Conservation (phyloP, 805 yeast species). For the Clavispora fructus region DNA sequence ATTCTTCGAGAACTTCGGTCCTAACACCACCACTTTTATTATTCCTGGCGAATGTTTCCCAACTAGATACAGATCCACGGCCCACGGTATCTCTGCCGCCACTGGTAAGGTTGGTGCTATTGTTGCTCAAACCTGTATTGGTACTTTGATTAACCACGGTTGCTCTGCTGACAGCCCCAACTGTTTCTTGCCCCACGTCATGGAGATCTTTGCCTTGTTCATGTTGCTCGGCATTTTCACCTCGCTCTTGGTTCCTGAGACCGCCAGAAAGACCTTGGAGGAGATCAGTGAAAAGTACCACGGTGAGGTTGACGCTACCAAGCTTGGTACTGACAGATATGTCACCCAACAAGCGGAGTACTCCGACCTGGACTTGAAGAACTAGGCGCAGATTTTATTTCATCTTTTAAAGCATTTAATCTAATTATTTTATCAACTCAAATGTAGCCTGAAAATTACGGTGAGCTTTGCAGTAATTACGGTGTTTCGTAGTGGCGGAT, state of each 20-base stretch:
- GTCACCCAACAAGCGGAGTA: slow-evolving; percentile 28
- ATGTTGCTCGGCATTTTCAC: slow-evolving; percentile 75
- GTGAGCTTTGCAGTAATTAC: no score
- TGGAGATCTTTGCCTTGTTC: slow-evolving; percentile 90
- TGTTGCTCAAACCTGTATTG: slow-evolving; percentile 81
- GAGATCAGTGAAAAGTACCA: slow-evolving; percentile 76
- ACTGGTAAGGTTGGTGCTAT: slow-evolving; percentile 90
- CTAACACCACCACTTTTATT: slow-evolving; percentile 87
- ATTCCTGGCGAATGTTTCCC: slow-evolving; percentile 92
- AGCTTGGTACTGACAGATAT: slow-evolving; percentile 36
- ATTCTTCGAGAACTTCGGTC: slow-evolving; percentile 89
- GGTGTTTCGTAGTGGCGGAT: no score
- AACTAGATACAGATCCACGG: slow-evolving; percentile 92
- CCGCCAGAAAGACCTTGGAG: slow-evolving; percentile 87
- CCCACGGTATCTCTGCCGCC: slow-evolving; percentile 94
- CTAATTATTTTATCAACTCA: background rate
- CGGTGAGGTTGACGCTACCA: slow-evolving; percentile 60
- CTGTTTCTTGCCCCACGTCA: slow-evolving; percentile 88
- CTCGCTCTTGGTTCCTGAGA: slow-evolving; percentile 76
- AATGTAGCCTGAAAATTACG: no score
- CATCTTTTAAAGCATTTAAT: background rate
- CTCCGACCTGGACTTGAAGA: slow-evolving; percentile 32
- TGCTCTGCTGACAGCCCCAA: slow-evolving; percentile 57
- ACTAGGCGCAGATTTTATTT: slow-evolving; percentile 2
- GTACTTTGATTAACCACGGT: slow-evolving; percentile 75